These are phyloP conservation scores for Panellus pusillus DNA, from an alignment of 768 basidiomycete genomes.

Conservation along the genomic window DNA sequence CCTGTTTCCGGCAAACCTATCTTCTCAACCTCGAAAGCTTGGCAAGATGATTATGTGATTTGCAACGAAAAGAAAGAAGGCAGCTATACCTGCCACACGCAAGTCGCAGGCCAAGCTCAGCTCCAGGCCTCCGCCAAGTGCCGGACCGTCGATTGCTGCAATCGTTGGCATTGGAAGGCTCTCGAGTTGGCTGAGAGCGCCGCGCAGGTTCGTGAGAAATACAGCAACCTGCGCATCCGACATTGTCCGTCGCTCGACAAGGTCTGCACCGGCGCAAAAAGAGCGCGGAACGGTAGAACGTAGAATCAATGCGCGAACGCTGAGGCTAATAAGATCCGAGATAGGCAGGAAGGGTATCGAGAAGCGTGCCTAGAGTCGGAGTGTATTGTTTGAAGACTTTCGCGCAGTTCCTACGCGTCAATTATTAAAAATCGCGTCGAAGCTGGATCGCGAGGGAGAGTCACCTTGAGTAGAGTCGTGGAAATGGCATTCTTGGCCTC, in stretches of 20 bases:
- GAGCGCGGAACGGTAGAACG: constrained; percentile 73
- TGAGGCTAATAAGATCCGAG: constrained; percentile 28
- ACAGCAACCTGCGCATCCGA: constrained; percentile 65
- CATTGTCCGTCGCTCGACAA: constrained; percentile 86
- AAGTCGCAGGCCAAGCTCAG: constrained; percentile 87
- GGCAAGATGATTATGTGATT: not conserved
- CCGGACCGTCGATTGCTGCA: constrained; percentile 90
- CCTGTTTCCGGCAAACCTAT: constrained; percentile 83
- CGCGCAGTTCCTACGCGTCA: constrained; percentile 60
- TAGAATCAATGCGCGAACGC: constrained; percentile 79
- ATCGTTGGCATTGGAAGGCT: constrained; percentile 85
- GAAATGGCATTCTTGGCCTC: constrained; percentile 89
- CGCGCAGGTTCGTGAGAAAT: constrained; percentile 77
- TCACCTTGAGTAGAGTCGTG: constrained; percentile 63
- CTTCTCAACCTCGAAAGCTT: constrained; percentile 58
- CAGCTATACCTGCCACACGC: constrained; percentile 72
- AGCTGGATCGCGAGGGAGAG: not conserved
- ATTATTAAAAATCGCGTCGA: not conserved
- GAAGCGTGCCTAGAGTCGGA: constrained; percentile 60
- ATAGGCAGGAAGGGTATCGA: constrained; percentile 1
- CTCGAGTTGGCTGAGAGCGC: constrained; percentile 74
- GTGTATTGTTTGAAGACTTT: constrained; percentile 64
- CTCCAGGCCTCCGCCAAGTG: constrained; percentile 91
- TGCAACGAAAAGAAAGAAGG: not conserved
- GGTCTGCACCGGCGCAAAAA: constrained; percentile 93